Conservation (phyloP, 2,329 filamentous ascomycete genomes). For the Ophiocordyceps robertsii region DNA sequence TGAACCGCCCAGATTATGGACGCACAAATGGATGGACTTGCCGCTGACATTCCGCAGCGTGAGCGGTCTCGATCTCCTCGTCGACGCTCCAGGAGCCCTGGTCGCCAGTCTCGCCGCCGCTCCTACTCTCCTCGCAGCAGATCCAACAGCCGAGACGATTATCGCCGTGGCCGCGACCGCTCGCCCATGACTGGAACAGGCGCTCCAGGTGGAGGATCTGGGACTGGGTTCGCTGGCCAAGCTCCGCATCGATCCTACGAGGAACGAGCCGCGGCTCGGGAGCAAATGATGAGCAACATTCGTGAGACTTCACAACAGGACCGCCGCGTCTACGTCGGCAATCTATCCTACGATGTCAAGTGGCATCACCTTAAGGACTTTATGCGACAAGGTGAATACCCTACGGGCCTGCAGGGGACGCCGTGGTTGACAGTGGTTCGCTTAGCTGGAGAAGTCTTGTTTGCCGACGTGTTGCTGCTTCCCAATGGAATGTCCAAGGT, state of each 20-base stretch:
- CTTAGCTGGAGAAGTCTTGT: slow-evolving; percentile 94
- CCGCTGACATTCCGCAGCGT: slow-evolving; percentile 42
- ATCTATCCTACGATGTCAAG: slow-evolving; percentile 98
- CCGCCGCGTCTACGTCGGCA: slow-evolving; percentile 98
- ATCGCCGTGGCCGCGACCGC: slow-evolving; percentile 60
- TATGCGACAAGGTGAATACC: slow-evolving; percentile 87
- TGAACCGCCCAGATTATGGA: neutral
- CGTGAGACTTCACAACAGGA: slow-evolving; percentile 95
- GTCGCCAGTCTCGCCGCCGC: slow-evolving; percentile 53
- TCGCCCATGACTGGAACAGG: slow-evolving; percentile 75
- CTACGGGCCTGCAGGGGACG: slow-evolving; percentile 5
- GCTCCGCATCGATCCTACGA: slow-evolving; percentile 63
- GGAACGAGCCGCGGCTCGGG: slow-evolving; percentile 70
- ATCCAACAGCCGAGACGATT: slow-evolving; percentile 62
- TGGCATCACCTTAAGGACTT: slow-evolving; percentile 99
- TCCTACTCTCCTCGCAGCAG: slow-evolving; percentile 71
- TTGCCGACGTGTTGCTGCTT: slow-evolving; percentile 98
- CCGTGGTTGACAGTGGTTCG: slow-evolving; percentile 24
- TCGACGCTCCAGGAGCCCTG: slow-evolving; percentile 74
- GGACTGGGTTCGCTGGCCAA: slow-evolving; percentile 47
- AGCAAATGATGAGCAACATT: slow-evolving; percentile 92
- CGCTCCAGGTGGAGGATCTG: slow-evolving; percentile 56
- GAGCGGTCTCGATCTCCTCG: slow-evolving; percentile 72
- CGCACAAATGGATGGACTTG: neutral
- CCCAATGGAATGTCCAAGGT: slow-evolving; percentile 99